Conservation (phyloP, 2,329 filamentous ascomycete species). For the Dothistroma septosporum region DNA sequence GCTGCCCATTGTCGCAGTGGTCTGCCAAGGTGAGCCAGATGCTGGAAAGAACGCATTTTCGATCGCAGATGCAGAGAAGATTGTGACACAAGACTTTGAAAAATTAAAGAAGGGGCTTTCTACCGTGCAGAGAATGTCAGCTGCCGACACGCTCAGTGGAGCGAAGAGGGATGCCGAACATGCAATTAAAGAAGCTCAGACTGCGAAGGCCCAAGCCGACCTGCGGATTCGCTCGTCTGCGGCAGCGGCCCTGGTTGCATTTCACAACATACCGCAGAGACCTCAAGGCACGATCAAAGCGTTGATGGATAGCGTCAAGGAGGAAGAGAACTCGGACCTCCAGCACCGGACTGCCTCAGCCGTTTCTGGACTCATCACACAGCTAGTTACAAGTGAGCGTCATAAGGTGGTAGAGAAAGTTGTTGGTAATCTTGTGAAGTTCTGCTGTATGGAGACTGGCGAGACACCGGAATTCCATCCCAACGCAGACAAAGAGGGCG, state of each 20-base stretch:
- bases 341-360: constrained; percentile 82
- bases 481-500: constrained; percentile 71
- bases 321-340: constrained; percentile 83
- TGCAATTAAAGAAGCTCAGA: constrained; percentile 74
- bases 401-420: constrained; percentile 90
- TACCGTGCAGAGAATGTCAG: constrained; percentile 80
- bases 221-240: constrained; percentile 80
- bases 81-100: constrained; percentile 80
- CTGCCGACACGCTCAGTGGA: constrained; percentile 72
- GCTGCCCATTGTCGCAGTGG: constrained; percentile 76
- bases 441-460: constrained; percentile 94
- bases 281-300: constrained; percentile 88
- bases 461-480: constrained; percentile 93
- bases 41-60: constrained; percentile 93
- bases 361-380: constrained; percentile 77
- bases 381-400: constrained; percentile 76
- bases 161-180: constrained; percentile 65
- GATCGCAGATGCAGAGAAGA: constrained; percentile 79
- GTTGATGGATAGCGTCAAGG: constrained; percentile 97
- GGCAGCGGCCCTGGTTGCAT: constrained; percentile 82
- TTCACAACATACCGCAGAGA: constrained; percentile 85
- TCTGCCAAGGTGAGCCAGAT: constrained; percentile 89
- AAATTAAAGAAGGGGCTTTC: constrained; percentile 83
- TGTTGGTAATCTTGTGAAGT: constrained; percentile 91
- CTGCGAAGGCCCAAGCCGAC: constrained; percentile 76